Evolutionary conservation across 805 yeast species (phyloP).

Genomic region (Pachysolen tannophilus): DNA sequence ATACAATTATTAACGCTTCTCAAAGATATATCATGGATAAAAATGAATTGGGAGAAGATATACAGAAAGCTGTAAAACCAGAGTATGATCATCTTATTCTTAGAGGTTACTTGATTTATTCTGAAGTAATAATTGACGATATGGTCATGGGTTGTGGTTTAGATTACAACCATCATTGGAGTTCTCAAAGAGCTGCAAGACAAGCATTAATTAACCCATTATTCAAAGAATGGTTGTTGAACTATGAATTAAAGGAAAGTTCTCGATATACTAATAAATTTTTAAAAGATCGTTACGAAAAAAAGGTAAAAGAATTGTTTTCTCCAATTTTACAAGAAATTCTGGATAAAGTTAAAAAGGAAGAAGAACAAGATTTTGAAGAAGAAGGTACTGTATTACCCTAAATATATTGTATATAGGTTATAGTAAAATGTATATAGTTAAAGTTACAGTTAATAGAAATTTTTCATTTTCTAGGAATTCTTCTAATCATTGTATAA

Average conservation of each 20-base stretch:
- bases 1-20: too few species aligned
- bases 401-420: too few species aligned
- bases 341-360: too few species aligned
- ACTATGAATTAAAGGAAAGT: too few species aligned
- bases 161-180: neutral
- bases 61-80: neutral
- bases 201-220: constrained; percentile 3
- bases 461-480: constrained; percentile 3
- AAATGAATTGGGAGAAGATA: too few species aligned
- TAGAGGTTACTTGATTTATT: constrained; percentile 6
- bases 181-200: constrained; percentile 1
- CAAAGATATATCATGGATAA: too few species aligned
- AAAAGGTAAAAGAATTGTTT: too few species aligned
- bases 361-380: neutral
- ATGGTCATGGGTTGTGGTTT: constrained; percentile 6
- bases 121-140: constrained; percentile 1
- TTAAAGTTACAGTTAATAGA: too few species aligned
- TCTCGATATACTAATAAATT: neutral
- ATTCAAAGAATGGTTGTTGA: constrained; percentile 2
- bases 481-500: constrained; percentile 37
- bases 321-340: too few species aligned
- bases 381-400: constrained; percentile 3
- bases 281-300: neutral
- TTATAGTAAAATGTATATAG: too few species aligned
- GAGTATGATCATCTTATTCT: constrained; percentile 1